Conservation (phyloP, 2,329 filamentous ascomycete species). For the Penicillium sp. region DNA sequence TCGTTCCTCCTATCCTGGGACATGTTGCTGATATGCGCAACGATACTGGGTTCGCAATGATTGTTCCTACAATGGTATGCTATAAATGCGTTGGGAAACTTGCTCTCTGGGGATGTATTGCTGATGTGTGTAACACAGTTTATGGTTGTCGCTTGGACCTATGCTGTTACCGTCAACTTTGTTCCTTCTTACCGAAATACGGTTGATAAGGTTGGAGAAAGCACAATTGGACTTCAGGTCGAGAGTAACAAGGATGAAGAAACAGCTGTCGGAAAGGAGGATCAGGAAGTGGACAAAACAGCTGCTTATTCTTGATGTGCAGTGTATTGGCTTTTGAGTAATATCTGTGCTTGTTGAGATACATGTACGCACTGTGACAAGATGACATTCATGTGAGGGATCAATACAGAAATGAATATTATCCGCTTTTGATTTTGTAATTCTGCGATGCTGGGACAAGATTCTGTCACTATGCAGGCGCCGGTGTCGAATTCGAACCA, state of each 20-base stretch:
- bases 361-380: background rate
- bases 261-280: constrained; percentile 22
- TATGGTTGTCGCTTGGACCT: constrained; percentile 58
- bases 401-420: background rate
- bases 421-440: background rate
- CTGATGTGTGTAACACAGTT: constrained; percentile 38
- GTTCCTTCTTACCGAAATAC: constrained; percentile 62
- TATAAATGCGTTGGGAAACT: background rate
- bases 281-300: constrained; percentile 11
- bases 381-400: background rate
- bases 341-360: background rate
- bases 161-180: constrained; percentile 66
- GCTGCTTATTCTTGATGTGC: background rate
- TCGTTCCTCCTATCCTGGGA: constrained; percentile 71
- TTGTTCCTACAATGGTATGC: constrained; percentile 59
- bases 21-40: constrained; percentile 65
- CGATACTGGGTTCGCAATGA: constrained; percentile 63
- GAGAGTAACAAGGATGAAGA: constrained; percentile 26
- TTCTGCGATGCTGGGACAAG: background rate
- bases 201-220: constrained; percentile 57
- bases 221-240: constrained; percentile 44
- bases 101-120: constrained; percentile 16
- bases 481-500: background rate
- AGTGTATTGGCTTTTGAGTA: background rate
- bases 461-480: constrained; percentile 1